Base-by-base conservation (phyloP, 306 rosid species). In the Ormosia emarginata region DNA sequence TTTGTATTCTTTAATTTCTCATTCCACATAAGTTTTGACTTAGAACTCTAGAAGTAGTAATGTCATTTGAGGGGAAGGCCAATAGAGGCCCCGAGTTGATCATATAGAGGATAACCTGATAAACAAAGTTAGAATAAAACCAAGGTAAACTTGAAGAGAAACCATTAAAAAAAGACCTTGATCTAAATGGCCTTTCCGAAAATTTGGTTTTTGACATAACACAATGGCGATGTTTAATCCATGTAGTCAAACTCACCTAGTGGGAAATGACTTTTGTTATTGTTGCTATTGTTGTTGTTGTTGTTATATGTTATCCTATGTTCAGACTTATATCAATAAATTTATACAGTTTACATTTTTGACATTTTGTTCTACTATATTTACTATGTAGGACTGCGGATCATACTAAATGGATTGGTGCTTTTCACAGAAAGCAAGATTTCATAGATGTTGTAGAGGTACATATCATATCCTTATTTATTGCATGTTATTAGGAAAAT, bases 381-480 rank as follows among this genome's bases (percentile, higher is more conserved):
- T 67, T 40, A 1, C 67, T 37, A 53, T 79, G 82, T 10, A 89
- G 92, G 64, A 89, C 86, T 86, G 92, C 89, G 0, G 92, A 86
- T 78, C 90, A 89, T 67, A 84, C 90, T 63, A 89, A 89, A 69
- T 89, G 92, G 90, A 47, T 89, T 67, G 89, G 92, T 13, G 82
- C 90, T 73, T 89, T 89, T 84, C 82, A 86, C 52, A 59, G 62
- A 75, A 89, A 86, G 80, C 90, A 89, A 71, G 90, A 89, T 55
- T 89, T 89, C 50, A 62, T 89, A 7, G 90, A 86, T 79, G 90
- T 86, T 36, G 92, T 86, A 2, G 88, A 89, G 90, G 92, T 89
- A 79, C 49, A 4, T 30, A 78, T 75, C 49, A 4, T 30, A 78
- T 75, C 49, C 72, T 66, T 46, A 69, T 81, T 85, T 77, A 43